phyloP scores from a whole-genome alignment of 352 stramenopile species.

The Globisporangium orthogonon region DNA sequence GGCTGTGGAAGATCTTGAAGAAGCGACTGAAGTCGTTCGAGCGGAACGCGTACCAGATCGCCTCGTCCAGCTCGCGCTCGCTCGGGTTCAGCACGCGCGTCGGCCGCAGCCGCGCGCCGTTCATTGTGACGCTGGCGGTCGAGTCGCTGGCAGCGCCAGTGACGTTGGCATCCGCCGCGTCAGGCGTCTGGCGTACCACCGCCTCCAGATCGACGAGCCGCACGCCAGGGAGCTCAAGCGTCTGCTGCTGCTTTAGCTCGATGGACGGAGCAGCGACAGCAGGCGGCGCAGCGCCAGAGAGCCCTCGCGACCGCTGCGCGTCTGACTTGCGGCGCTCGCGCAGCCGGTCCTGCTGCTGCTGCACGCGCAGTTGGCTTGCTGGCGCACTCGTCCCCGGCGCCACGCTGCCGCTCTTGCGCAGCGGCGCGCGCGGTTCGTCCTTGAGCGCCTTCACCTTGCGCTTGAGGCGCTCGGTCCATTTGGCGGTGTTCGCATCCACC shows the following conservation, averaged over 20 bases:
- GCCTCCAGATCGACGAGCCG: constrained; percentile 58
- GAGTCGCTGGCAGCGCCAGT: not conserved
- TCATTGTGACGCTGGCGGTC: constrained; percentile 30
- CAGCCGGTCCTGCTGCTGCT: constrained; percentile 51
- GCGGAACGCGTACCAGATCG: constrained; percentile 75
- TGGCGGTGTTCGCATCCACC: constrained; percentile 23
- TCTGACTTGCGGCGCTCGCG: constrained; percentile 54
- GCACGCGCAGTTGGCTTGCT: constrained; percentile 23
- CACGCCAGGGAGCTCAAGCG: constrained; percentile 48
- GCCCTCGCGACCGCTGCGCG: constrained; percentile 37
- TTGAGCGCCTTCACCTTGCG: constrained; percentile 57
- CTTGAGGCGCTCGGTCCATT: constrained; percentile 65
- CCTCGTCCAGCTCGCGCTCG: constrained; percentile 71
- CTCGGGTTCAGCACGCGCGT: constrained; percentile 75
- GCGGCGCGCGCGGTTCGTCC: constrained; percentile 25
- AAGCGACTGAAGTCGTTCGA: constrained; percentile 77
- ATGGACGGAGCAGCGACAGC: constrained; percentile 7
- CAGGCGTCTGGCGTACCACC: not conserved
- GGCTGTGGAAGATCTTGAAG: constrained; percentile 53
- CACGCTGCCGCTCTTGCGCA: constrained; percentile 19
- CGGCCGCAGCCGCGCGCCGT: constrained; percentile 40
- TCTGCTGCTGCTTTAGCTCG: constrained; percentile 60
- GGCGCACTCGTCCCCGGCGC: not conserved
- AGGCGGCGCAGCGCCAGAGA: constrained; percentile 12
- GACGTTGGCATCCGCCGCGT: not conserved